A percentile compares a stretch with the other conserved stretches of the same genome.
These are phyloP conservation scores for Blastocystis sp. DNA, from an alignment of 352 stramenopile species.

Conservation along the genomic window DNA sequence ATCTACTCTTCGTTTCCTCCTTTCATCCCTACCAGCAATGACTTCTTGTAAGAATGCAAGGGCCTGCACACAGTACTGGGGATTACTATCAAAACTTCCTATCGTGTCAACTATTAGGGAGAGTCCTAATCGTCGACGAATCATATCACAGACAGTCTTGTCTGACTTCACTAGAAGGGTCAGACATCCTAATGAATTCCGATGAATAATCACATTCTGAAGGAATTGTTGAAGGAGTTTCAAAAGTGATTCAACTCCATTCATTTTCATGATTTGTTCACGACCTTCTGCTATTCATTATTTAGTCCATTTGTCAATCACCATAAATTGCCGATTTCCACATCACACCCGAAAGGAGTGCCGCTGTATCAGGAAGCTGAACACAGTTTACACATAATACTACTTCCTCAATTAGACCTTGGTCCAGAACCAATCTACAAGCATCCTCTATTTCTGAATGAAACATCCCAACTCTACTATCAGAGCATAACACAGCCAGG, in stretches of 20 bases:
- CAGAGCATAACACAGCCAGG: neutral
- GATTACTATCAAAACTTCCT: neutral
- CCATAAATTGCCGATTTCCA: neutral
- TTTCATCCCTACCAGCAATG: neutral
- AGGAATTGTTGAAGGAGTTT: constrained; percentile 37
- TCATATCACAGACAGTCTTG: neutral
- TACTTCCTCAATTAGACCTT: neutral
- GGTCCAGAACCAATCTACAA: neutral
- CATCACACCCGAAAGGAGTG: neutral
- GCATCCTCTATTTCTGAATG: neutral
- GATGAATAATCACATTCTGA: neutral
- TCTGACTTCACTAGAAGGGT: neutral
- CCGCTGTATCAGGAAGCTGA: neutral
- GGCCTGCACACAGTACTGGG: neutral
- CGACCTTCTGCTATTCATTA: neutral
- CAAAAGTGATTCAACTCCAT: constrained; percentile 3
- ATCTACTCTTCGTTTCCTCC: neutral
- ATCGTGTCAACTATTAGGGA: neutral
- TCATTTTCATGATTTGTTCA: neutral
- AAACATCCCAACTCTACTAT: neutral
- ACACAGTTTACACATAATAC: neutral
- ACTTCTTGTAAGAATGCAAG: constrained; percentile 5
- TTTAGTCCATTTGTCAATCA: neutral
- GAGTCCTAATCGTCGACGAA: constrained; percentile 26
- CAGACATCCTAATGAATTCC: neutral